Base-by-base conservation (phyloP, 495 filamentous ascomycete genomes). In the Hypoxylon trugodes region DNA sequence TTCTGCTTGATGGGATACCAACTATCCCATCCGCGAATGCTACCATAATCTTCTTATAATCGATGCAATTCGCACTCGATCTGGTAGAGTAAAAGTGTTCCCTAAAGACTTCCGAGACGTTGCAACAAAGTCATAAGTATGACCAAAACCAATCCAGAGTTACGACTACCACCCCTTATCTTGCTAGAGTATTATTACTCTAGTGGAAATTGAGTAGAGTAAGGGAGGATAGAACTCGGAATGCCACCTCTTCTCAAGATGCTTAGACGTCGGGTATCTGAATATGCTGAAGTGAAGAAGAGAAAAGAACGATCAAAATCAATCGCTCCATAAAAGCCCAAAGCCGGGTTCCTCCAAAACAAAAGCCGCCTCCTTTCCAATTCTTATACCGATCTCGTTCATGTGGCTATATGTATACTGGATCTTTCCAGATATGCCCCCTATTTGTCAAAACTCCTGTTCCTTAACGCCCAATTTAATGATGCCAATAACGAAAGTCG, bases 381-480 rank as follows among this genome's bases (percentile, higher is more conserved):
- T 19, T 33, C 46, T 38, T 57, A 41, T 37, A 48, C 49, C 52
- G 12, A 19, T 37, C 3, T 47, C 51, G 21, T 19, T 15, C 42
- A 37, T 13, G 8, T 36, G 36, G 57, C 15, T 37, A 30, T 50
- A 51, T 22, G 49, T 21, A 19, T 19, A 42, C 32, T 16, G 37
- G 43, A 26, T 47, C n/a, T 61, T 42, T 52, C 51, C 48, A 35
- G 30, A 56, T 12, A 67, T 58, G 64, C 58, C 53, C 45, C 46
- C 64, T 12, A 47, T n/a, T 36, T 54, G 51, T 35, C 15, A 33
- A 52, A 61, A 61, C 63, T 61, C 63, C 57, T 52, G 19, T 30
- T 52, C 51, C 42, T 21, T 53, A 61, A 67, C 64, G 64, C 64
- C 64, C 28, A 9, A 12, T 36, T 36, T 38, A 58, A 59, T 32